Conservation (phyloP, 2,329 filamentous ascomycete species). For the Pseudofabraea citricarpa region DNA sequence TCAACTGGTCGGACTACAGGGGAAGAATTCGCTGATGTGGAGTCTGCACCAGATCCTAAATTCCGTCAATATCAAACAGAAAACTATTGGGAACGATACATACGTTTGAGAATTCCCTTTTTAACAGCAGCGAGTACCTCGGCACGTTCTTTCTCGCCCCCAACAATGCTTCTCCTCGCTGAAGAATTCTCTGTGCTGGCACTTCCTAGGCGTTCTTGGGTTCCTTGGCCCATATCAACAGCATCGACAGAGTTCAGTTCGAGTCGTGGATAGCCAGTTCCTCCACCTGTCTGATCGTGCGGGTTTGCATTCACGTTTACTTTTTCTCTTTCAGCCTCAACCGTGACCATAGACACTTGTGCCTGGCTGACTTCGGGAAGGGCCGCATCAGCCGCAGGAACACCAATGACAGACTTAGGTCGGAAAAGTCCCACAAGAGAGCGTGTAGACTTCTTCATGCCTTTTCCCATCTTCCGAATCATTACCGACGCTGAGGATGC, state of each 20-base stretch:
- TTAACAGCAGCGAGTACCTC: slow-evolving; percentile 89
- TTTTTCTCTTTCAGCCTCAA: slow-evolving; percentile 81
- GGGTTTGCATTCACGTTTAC: slow-evolving; percentile 73
- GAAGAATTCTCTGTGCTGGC: slow-evolving; percentile 56
- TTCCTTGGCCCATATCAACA: slow-evolving; percentile 38
- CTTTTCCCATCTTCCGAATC: slow-evolving; percentile 97
- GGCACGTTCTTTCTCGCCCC: slow-evolving; percentile 82
- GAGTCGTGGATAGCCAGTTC: slow-evolving; percentile 77
- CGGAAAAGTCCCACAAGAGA: slow-evolving; percentile 92
- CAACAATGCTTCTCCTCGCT: slow-evolving; percentile 81
- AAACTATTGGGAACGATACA: slow-evolving; percentile 21
- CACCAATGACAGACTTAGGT: slow-evolving; percentile 84
- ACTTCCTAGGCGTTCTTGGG: slow-evolving; percentile 46
- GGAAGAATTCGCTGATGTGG: slow-evolving; percentile 54
- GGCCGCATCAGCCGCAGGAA: slow-evolving; percentile 64
- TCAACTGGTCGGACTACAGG: slow-evolving; percentile 63
- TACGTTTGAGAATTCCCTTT: slow-evolving; percentile 94
- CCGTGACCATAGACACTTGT: slow-evolving; percentile 92
- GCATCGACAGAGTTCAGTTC: slow-evolving; percentile 79
- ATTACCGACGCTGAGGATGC: slow-evolving; percentile 87
- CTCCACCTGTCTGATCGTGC: slow-evolving; percentile 62
- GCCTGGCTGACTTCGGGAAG: slow-evolving; percentile 66
- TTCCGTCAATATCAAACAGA: too few relatives aligned
- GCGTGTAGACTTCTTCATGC: slow-evolving; percentile 90
- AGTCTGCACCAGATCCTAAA: slow-evolving; percentile 40